phyloP scores from a whole-genome alignment of 1,139 yeast species.

The Blastobotrys capitulatus region DNA sequence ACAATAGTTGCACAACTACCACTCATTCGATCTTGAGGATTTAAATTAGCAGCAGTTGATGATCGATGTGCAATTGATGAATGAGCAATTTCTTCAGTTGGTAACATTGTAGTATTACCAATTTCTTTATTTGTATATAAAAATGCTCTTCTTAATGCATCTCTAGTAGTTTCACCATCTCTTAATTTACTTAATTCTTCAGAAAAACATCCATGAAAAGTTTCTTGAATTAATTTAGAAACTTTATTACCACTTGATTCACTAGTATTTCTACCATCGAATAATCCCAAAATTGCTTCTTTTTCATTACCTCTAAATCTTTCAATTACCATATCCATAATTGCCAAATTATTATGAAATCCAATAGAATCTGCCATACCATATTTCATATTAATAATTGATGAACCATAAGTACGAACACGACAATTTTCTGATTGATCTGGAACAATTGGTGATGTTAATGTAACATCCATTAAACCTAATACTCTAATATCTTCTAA shows the following conservation, averaged over 20 bases:
- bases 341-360: constrained; percentile 56
- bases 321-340: constrained; percentile 82
- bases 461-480: constrained; percentile 92
- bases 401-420: constrained; percentile 89
- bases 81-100: constrained; percentile 31
- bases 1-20: constrained; percentile 85
- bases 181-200: constrained; percentile 54
- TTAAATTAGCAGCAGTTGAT: constrained; percentile 31
- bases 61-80: constrained; percentile 32
- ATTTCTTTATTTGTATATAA: constrained; percentile 76
- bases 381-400: constrained; percentile 68
- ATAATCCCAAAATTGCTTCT: constrained; percentile 68
- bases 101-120: constrained; percentile 41
- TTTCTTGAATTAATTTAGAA: constrained; percentile 68
- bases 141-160: constrained; percentile 78
- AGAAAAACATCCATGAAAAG: constrained; percentile 57
- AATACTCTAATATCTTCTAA: constrained; percentile 65
- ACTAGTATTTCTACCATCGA: constrained; percentile 71
- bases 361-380: constrained; percentile 93
- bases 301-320: constrained; percentile 79
- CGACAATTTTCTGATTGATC: constrained; percentile 82
- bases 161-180: constrained; percentile 43
- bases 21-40: constrained; percentile 59
- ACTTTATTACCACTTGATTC: constrained; percentile 46
- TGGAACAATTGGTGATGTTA: constrained; percentile 77